Conservation (phyloP, 2,329 filamentous ascomycete genomes). For the Mycosphaerelloides madeirae region DNA sequence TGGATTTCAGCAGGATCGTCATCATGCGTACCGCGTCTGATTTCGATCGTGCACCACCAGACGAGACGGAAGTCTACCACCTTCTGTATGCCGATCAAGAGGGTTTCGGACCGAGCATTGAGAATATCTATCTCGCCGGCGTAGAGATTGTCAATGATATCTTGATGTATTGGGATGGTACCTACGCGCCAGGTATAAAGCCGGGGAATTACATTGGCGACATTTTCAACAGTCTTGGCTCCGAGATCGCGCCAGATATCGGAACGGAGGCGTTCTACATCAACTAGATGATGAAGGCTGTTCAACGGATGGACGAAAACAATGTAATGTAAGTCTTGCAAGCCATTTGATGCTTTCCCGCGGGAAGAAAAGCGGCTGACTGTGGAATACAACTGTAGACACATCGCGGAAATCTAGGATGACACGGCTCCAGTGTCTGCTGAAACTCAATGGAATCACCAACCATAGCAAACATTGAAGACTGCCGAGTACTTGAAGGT, state of each 20-base stretch:
- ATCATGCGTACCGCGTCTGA: conserved; percentile 52
- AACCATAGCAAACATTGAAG: too few relatives aligned
- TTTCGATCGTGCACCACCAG: conserved; percentile 64
- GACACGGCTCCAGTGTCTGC: too few relatives aligned
- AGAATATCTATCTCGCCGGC: conserved; percentile 63
- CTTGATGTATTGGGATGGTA: conserved; percentile 54
- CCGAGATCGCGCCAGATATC: conserved; percentile 60
- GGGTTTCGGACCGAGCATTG: conserved; percentile 57
- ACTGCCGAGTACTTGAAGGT: too few relatives aligned
- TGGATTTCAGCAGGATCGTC: conserved; percentile 35
- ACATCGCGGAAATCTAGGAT: too few relatives aligned
- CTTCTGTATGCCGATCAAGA: conserved; percentile 58
- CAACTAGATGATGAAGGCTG: conserved; percentile 6
- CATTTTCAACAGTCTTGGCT: conserved; percentile 62
- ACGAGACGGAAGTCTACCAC: conserved; percentile 53
- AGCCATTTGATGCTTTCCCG: too few relatives aligned
- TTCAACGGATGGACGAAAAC: too few relatives aligned
- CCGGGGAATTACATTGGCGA: conserved; percentile 65
- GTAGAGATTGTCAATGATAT: conserved; percentile 62
- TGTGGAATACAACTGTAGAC: too few relatives aligned
- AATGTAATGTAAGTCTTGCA: too few relatives aligned
- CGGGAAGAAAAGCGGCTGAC: too few relatives aligned
- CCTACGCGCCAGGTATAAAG: conserved; percentile 52
- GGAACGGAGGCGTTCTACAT: conserved; percentile 30
- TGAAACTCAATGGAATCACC: too few relatives aligned